Evolutionary conservation across 2,329 filamentous ascomycete genomes (phyloP), one percentile per base, ranked within the genome.

Genomic region (Monosporascus sp.): DNA sequence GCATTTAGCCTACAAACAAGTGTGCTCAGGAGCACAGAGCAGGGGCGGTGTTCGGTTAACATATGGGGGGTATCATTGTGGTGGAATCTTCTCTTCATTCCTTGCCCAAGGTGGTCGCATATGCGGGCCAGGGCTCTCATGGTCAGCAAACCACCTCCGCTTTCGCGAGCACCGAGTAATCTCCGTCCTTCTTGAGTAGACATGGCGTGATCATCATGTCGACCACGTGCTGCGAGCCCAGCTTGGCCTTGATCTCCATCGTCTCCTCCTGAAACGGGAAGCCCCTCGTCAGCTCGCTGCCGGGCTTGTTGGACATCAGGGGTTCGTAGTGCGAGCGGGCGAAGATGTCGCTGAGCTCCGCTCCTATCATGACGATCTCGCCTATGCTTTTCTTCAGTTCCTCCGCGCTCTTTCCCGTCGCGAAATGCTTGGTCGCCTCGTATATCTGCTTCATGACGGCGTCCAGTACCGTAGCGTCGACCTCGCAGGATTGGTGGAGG

Each of bases 201-300:
- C 59, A 60, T 5, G 66, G 66, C 25, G 66, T 61, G 9, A 66
- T 48, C 57, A 68, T 65, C 48, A 68, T 49, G 49, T 66, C 63
- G 25, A 68, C 66, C 3, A 58, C 27, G 14, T 41, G 24, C n/a
- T 59, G 43, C 11, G 52, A 22, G 8, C 60, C 54, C 9, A 64
- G 44, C 22, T 54, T 61, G 7, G 52, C 60, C 22, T 45, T 56
- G 39, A 62, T 51, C 2, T 63, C 60, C 66, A 68, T 67, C 11
- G 56, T 50, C 7, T 49, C 47, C 17, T 51, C 57, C 4, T 45
- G 39, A 41, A 53, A 59, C 18, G 55, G 43, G 50, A 67, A 68
- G 24, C 63, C 63, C 38, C 58, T 57, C 22, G 55, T 63, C 20
- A 60, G 54, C 14, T 45, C 43, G 48, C 65, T 62, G 14, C 55